These are phyloP conservation scores for Mesembryanthemum crystallinum DNA, from an alignment of 148 eudicot genomes.

Conservation along the genomic window DNA sequence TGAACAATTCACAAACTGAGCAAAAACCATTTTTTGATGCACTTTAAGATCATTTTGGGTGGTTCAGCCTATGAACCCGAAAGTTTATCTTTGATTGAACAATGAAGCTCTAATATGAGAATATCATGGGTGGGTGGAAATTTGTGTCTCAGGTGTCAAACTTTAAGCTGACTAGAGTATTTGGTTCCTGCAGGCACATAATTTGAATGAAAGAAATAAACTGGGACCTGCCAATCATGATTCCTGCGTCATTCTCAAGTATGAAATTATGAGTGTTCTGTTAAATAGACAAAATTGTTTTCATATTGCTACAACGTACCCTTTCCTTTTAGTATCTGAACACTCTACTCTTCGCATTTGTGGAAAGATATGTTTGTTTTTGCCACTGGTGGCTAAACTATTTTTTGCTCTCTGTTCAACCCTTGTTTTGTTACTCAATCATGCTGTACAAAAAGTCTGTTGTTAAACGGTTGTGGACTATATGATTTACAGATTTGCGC, in stretches of 20 bases:
- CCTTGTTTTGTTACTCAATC: neutral
- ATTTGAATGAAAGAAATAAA: constrained; percentile 57
- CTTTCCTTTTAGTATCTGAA: constrained; percentile 7
- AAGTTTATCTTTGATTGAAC: neutral
- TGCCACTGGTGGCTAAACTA: neutral
- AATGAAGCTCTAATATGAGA: neutral
- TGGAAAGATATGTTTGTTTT: neutral
- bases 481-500: neutral
- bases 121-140: constrained; percentile 12
- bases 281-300: constrained; percentile 13
- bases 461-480: neutral
- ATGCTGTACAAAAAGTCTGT: neutral
- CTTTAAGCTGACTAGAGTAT: constrained; percentile 64
- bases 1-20: too few species aligned
- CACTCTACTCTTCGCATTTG: neutral
- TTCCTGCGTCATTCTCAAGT: constrained; percentile 40
- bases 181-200: constrained; percentile 98
- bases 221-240: constrained; percentile 54
- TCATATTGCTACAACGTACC: neutral
- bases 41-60: too few species aligned
- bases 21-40: too few species aligned
- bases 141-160: constrained; percentile 11
- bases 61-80: neutral
- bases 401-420: neutral
- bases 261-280: constrained; percentile 34